Evolutionary conservation across 2,329 filamentous ascomycete species (phyloP).

Genomic region (Geosmithia putterillii): DNA sequence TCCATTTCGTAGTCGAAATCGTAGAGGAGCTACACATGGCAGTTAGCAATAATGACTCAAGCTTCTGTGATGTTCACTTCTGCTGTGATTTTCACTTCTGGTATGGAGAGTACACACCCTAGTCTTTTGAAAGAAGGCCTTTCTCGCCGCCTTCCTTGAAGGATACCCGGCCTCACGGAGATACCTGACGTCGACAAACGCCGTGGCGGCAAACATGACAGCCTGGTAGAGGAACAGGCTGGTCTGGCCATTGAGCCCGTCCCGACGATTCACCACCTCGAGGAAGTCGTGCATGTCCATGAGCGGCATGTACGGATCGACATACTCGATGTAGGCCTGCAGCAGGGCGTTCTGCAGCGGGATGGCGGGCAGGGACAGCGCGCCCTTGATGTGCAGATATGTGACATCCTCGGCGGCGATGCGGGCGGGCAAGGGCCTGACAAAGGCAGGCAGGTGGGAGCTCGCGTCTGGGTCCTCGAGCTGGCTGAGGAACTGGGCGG

Average conservation of each 20-base stretch:
- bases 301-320: constrained; percentile 89
- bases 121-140: constrained; percentile 79
- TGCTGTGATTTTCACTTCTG: background rate
- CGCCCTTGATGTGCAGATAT: constrained; percentile 76
- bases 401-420: constrained; percentile 72
- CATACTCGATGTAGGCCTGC: constrained; percentile 74
- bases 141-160: constrained; percentile 69
- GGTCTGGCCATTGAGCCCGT: constrained; percentile 58
- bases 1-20: constrained; percentile 94
- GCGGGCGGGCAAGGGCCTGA: constrained; percentile 66
- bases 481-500: constrained; percentile 30
- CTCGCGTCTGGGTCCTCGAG: constrained; percentile 32
- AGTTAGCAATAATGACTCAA: constrained; percentile 11
- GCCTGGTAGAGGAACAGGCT: constrained; percentile 87
- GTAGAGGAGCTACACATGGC: constrained; percentile 55
- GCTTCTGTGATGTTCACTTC: too few species aligned
- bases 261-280: constrained; percentile 46
- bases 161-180: constrained; percentile 67
- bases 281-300: constrained; percentile 56
- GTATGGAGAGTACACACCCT: constrained; percentile 43
- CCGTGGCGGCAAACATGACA: constrained; percentile 86
- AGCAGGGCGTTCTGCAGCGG: constrained; percentile 69
- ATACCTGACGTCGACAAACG: constrained; percentile 72
- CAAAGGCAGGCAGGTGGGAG: constrained; percentile 50
- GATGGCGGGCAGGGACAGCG: constrained; percentile 60